Base-by-base conservation (phyloP, 2,329 filamentous ascomycete genomes). In the Pestalotiopsis sp. region DNA sequence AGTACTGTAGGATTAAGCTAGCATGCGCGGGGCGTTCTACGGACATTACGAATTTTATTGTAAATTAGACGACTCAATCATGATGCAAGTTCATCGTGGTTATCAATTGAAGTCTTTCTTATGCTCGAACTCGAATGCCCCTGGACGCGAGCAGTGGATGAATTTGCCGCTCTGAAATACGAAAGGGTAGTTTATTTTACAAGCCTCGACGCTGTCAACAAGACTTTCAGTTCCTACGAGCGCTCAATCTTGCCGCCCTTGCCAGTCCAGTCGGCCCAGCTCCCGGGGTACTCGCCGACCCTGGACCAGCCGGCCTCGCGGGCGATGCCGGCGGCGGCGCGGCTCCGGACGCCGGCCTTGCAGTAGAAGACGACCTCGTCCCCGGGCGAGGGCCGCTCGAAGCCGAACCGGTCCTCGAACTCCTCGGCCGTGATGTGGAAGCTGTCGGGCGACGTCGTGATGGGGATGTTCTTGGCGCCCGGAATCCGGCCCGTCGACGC, bases 331-430 rank as follows among this genome's bases (percentile, higher is more conserved):
- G 94, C 94, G 6, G 95, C 95, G 0, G 92, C 88, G 60, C 86
- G 84, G 74, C 93, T 94, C 77, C 96, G 86, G 72, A 98, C 93
- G 2, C 96, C 96, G 0, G 95, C 91, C 83, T 94, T 97, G 82
- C 96, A 99, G 80, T 97, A 98, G 76, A 98, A 96, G 3, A 98
- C 86, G 14, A 97, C 79, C 72, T 88, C 84, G 31, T 56, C 65
- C 25, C 65, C 70, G 0, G 23, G 61, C 2, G 13, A 12, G 4
- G 91, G 95, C 70, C 93, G 92, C 69, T 86, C 82, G 76, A 92
- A 97, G 3, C 94, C 95, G 80, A 94, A 95, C 17, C 91, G 83
- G 70, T 94, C 93, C 77, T 92, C 88, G 77, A 98, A 98, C 72
- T 97, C 94, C 13, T 93, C 92, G 0, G 86, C 84, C 0, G 85